phyloP scores from a whole-genome alignment of 1,284 basidiomycete genomes.

The Rhodotorula sp. region DNA sequence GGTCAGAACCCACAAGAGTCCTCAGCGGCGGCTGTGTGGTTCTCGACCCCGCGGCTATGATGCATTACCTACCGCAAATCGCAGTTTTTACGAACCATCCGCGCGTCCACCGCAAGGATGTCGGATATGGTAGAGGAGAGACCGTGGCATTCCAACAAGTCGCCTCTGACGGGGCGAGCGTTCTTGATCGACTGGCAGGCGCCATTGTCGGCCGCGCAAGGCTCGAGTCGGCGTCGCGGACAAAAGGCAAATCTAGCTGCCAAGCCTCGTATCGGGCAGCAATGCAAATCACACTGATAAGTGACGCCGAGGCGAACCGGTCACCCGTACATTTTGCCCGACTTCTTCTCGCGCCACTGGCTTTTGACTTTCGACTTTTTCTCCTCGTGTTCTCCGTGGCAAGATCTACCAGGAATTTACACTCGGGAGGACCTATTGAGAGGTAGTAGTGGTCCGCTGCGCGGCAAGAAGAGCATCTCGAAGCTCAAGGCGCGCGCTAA shows the following conservation, averaged over 20 bases:
- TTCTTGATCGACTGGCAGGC: slow-evolving; percentile 52
- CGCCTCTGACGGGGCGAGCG: too few species aligned
- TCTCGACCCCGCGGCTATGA: too few species aligned
- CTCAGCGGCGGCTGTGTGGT: too few species aligned
- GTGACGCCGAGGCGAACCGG: slow-evolving; percentile 86
- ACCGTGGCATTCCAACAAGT: too few species aligned
- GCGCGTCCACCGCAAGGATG: background rate
- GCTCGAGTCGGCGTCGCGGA: slow-evolving; percentile 94
- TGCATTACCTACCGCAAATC: too few species aligned
- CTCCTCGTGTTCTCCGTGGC: too few species aligned
- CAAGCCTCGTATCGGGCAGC: slow-evolving; percentile 86
- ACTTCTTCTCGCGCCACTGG: slow-evolving; percentile 55
- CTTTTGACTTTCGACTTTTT: too few species aligned
- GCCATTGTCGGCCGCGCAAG: slow-evolving; percentile 94
- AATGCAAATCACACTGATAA: slow-evolving; percentile 99
- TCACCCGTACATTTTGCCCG: slow-evolving; percentile 63
- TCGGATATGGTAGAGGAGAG: too few species aligned
- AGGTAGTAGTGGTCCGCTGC: background rate
- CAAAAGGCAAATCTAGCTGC: slow-evolving; percentile 83
- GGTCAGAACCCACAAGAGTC: too few species aligned
- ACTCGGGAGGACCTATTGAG: too few species aligned
- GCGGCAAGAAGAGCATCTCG: slow-evolving; percentile 53
- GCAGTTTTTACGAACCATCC: background rate
- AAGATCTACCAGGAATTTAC: too few species aligned
- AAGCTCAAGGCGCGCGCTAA: slow-evolving; percentile 94